phyloP scores from a whole-genome alignment of 2,329 filamentous ascomycete species.

The Apiospora phragmitis region DNA sequence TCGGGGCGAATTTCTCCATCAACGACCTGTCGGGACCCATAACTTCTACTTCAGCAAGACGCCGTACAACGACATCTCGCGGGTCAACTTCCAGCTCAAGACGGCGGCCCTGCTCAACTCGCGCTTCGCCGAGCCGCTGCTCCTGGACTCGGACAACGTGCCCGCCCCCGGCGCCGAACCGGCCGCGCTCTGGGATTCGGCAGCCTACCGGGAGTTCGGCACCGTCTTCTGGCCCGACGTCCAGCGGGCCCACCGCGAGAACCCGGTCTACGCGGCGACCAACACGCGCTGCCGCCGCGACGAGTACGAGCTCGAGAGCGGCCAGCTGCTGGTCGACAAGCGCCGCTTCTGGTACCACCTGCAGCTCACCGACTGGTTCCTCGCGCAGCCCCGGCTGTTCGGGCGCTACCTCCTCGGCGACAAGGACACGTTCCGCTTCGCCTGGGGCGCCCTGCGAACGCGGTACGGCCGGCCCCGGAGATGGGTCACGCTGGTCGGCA shows the following conservation, averaged over 20 bases:
- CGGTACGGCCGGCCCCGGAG: slow-evolving; percentile 29
- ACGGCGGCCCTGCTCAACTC: slow-evolving; percentile 36
- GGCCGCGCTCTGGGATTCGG: slow-evolving; percentile 29
- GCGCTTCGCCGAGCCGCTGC: slow-evolving; percentile 34
- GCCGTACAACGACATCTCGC: slow-evolving; percentile 31
- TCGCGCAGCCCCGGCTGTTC: slow-evolving; percentile 26
- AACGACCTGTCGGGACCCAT: slow-evolving; percentile 30
- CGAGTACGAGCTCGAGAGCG: slow-evolving; percentile 36
- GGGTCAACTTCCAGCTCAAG: slow-evolving; percentile 34
- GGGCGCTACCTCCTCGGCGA: slow-evolving; percentile 34
- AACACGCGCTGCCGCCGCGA: slow-evolving; percentile 35
- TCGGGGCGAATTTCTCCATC: slow-evolving; percentile 25
- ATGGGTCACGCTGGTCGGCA: slow-evolving; percentile 33
- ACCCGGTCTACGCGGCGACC: slow-evolving; percentile 33
- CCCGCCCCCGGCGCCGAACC: slow-evolving; percentile 28
- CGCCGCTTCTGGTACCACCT: slow-evolving; percentile 36
- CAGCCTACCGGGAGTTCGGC: slow-evolving; percentile 26
- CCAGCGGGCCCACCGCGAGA: slow-evolving; percentile 30
- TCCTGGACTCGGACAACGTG: slow-evolving; percentile 38
- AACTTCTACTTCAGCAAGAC: slow-evolving; percentile 30
- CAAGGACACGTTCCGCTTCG: slow-evolving; percentile 36
- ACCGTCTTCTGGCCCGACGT: slow-evolving; percentile 39
- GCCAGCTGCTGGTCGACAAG: slow-evolving; percentile 38
- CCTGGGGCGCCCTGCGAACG: slow-evolving; percentile 36
- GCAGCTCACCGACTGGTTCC: slow-evolving; percentile 35